Conservation (phyloP, 2,329 filamentous ascomycete genomes). For the Ophiognomonia clavigignenti-juglandacearum region DNA sequence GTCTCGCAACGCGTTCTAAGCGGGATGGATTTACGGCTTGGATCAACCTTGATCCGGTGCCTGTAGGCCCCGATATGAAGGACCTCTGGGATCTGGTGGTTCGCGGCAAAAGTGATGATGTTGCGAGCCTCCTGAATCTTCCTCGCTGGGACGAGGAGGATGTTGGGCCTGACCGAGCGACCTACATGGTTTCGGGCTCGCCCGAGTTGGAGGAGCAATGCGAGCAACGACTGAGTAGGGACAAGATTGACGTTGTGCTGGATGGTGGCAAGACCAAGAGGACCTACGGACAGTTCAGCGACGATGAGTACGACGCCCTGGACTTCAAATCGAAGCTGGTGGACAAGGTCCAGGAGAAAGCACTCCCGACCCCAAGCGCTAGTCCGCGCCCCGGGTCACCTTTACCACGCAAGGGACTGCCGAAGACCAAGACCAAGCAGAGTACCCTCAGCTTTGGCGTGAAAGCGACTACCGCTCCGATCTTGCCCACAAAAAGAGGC, state of each 20-base stretch:
- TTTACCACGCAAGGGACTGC: conserved; percentile 33
- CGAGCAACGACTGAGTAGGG: conserved; percentile 30
- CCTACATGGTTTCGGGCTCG: conserved; percentile 37
- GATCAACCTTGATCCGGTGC: conserved; percentile 88
- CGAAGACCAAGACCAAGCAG: conserved; percentile 42
- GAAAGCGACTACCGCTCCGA: conserved; percentile 18
- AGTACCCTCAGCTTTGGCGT: conserved; percentile 42
- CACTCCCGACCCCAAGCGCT: conserved; percentile 53
- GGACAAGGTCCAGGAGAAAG: conserved; percentile 36
- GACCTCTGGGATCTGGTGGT: conserved; percentile 93
- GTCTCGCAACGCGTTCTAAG: conserved; percentile 75
- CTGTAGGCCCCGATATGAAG: conserved; percentile 77
- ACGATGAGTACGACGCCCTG: not conserved
- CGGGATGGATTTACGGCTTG: conserved; percentile 84
- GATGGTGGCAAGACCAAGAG: conserved; percentile 24
- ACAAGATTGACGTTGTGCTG: conserved; percentile 39
- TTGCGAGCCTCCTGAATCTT: conserved; percentile 67
- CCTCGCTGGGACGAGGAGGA: conserved; percentile 52
- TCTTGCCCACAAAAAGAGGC: conserved; percentile 26
- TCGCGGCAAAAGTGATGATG: conserved; percentile 79
- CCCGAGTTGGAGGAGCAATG: conserved; percentile 37
- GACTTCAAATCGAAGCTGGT: conserved; percentile 34
- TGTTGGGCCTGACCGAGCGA: conserved; percentile 36
- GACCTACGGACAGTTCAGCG: conserved; percentile 18
- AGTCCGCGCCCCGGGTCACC: conserved; percentile 46